Evolutionary conservation across 164 flowering plant species (phyloP), one percentile per base, ranked within the genome.

Genomic region (Stephania cephalantha): DNA sequence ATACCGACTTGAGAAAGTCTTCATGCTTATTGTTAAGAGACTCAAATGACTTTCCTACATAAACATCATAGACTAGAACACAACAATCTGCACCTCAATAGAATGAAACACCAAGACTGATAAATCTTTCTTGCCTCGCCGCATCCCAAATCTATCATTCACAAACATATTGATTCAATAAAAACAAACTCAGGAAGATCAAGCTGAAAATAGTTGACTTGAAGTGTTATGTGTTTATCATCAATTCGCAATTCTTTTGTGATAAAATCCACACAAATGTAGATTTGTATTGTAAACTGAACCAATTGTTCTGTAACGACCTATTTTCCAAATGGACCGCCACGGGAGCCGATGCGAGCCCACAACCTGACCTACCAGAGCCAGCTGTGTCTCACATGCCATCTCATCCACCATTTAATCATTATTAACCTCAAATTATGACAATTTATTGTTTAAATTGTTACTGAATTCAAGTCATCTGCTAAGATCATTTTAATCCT

Each of bases 11-110:
- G 78, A 94, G 94, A 87, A 94, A 94, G 83, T 92, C 97, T 68
- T 90, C 96, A 55, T 89, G 94, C 98, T 97, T 92, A 77, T 89
- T 94, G 76, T 92, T 90, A 71, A 94, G 94, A 55, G 88, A 82
- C 73, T 92, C 97, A 80, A 94, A 94, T 4, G 97, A 92, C 73
- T 75, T 90, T 86, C 88, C 86, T 20, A 92, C 92, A 79, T 94
- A 92, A 50, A 94, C 97, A 82, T 94, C 98, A 79, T 92, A 94
- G 10, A 89, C 98, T 73, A 94, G 85, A 74, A 92, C 94, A 79
- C 98, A 94, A 78, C 97, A 94, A 88, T 94, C 97, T 45, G 98
- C 98, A 25, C 98, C 98, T 80, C 97, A 81, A 72, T 90, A 92
- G 76, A 92, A 94, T 53, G 98, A 96, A 82, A 91, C 98, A 25